phyloP scores from a whole-genome alignment of 805 yeast species.

The Saccharomyces mikatae region DNA sequence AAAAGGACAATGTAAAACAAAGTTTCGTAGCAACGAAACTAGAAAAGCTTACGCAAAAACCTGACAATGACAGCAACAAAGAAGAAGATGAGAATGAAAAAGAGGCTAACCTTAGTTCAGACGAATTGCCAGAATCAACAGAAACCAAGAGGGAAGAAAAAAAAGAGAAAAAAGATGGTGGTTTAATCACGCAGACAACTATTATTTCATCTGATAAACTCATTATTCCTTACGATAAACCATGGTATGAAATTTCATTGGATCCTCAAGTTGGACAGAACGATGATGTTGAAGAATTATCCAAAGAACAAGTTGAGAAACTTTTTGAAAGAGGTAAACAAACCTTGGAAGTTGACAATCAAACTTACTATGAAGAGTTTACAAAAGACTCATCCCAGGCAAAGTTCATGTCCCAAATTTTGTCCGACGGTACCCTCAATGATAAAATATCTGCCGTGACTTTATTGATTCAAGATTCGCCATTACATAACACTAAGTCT shows the following conservation, averaged over 20 bases:
- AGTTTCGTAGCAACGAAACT: slow-evolving; percentile 19
- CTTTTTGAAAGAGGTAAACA: slow-evolving; percentile 59
- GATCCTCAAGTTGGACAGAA: slow-evolving; percentile 25
- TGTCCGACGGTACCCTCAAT: slow-evolving; percentile 84
- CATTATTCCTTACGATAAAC: slow-evolving; percentile 51
- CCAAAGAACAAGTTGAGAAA: slow-evolving; percentile 49
- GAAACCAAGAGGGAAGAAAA: slow-evolving; percentile 14
- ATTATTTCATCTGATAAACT: slow-evolving; percentile 51
- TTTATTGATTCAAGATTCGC: slow-evolving; percentile 88
- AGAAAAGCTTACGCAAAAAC: slow-evolving; percentile 12
- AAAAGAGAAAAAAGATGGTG: slow-evolving; percentile 25
- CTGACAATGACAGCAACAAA: slow-evolving; percentile 24
- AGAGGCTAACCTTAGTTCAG: slow-evolving; percentile 13
- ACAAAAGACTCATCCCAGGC: slow-evolving; percentile 71
- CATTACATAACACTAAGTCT: slow-evolving; percentile 79
- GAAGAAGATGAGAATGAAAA: slow-evolving; percentile 21
- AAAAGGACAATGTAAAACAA: slow-evolving; percentile 17
- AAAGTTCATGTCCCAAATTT: slow-evolving; percentile 80
- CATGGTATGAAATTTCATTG: slow-evolving; percentile 66
- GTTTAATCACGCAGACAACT: slow-evolving; percentile 26
- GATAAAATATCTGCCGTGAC: slow-evolving; percentile 96
- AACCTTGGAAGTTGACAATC: slow-evolving; percentile 63
- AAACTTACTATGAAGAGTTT: slow-evolving; percentile 61
- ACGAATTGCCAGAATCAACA: slow-evolving; percentile 17
- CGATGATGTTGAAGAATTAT: slow-evolving; percentile 19